Percentiles rank a stretch among this genome's conserved stretches.
Evolutionary conservation across 257 asterid genomes (phyloP).

Genomic region (Thymus mandschuricus): DNA sequence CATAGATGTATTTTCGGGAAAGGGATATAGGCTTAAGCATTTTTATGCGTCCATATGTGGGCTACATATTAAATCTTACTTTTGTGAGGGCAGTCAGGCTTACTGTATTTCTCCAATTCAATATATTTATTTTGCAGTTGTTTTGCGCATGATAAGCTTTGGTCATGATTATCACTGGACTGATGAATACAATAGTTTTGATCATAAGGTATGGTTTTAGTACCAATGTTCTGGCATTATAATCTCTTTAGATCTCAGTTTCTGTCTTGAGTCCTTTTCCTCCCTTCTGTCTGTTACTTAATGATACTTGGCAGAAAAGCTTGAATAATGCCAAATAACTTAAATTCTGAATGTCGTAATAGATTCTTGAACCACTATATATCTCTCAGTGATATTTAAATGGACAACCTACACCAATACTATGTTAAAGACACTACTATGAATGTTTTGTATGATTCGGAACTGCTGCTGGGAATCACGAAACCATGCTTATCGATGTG

Average conservation of each 20-base stretch:
- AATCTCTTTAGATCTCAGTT: slow-evolving; percentile 15
- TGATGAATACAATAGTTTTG: slow-evolving; percentile 54
- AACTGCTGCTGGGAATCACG: slow-evolving; percentile 23
- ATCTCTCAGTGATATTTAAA: slow-evolving; percentile 12
- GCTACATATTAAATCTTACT: background rate
- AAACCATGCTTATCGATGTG: slow-evolving; percentile 10
- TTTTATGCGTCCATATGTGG: slow-evolving; percentile 15
- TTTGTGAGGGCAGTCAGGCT: slow-evolving; percentile 20
- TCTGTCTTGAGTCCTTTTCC: slow-evolving; percentile 4
- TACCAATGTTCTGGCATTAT: slow-evolving; percentile 20
- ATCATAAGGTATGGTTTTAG: slow-evolving; percentile 62
- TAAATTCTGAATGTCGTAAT: slow-evolving; percentile 11
- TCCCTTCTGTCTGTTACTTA: background rate
- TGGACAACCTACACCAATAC: slow-evolving; percentile 2
- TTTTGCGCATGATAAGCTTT: slow-evolving; percentile 95
- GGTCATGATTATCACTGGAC: slow-evolving; percentile 96
- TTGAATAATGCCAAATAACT: slow-evolving; percentile 1
- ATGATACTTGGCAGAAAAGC: slow-evolving; percentile 17
- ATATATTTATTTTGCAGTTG: slow-evolving; percentile 56
- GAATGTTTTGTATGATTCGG: background rate
- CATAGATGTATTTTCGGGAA: slow-evolving; percentile 18
- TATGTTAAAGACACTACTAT: slow-evolving; percentile 11
- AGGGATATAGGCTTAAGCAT: slow-evolving; percentile 23
- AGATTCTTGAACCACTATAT: slow-evolving; percentile 2
- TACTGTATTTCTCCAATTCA: slow-evolving; percentile 19